These are phyloP conservation scores for Diaporthe sp. DNA, from an alignment of 2,329 filamentous ascomycete species.

Conservation along the genomic window DNA sequence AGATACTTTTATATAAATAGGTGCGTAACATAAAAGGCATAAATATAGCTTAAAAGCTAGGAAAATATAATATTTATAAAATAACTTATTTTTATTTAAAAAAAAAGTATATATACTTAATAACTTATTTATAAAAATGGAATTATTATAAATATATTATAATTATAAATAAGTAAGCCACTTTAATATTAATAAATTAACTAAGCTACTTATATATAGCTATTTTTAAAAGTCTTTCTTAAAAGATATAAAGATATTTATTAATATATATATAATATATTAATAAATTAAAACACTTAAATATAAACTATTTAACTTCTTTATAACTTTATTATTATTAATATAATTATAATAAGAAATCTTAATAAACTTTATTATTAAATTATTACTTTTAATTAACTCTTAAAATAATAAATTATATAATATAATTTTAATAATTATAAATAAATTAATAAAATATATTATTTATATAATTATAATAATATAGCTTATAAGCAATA, in stretches of 20 bases:
- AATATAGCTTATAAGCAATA: background rate
- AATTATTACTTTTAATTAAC: background rate
- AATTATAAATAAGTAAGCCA: background rate
- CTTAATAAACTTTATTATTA: background rate
- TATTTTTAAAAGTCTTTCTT: no score
- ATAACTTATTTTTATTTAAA: background rate
- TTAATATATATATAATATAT: no score
- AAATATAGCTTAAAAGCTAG: background rate
- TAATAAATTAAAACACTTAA: background rate
- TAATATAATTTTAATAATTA: conserved; percentile 13
- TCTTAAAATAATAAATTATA: background rate
- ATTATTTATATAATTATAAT: background rate
- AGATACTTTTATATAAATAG: background rate
- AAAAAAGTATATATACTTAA: background rate
- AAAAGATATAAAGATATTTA: no score
- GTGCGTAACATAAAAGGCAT: background rate
- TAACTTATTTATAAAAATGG: background rate
- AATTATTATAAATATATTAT: background rate
- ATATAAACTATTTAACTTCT: background rate
- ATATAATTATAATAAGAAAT: no score
- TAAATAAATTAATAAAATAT: conserved; percentile 11
- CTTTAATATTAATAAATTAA: background rate
- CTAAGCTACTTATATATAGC: background rate
- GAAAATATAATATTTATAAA: background rate
- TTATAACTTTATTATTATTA: background rate